Percentiles rank a stretch among this genome's conserved stretches.
Evolutionary conservation across 106 monocot species (phyloP).

Genomic region (Allium cepa): DNA sequence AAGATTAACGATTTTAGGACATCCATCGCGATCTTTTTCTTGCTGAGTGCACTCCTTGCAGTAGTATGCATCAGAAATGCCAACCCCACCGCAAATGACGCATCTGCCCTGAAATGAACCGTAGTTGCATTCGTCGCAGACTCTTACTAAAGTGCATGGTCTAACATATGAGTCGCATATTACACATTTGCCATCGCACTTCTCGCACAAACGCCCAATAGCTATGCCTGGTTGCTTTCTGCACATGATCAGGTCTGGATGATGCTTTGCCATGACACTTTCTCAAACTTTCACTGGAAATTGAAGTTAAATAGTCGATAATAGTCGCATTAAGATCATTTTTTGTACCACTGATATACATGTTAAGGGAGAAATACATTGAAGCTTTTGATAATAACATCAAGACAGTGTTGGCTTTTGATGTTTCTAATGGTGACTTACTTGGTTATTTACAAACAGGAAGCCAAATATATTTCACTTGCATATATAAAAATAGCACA

Average conservation of each 20-base stretch:
- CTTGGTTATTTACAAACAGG: too few relatives aligned
- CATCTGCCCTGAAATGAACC: constrained; percentile 65
- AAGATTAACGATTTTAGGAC: constrained; percentile 84
- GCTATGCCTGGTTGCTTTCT: constrained; percentile 73
- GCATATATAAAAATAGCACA: too few relatives aligned
- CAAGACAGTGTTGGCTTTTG: too few relatives aligned
- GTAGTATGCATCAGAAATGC: constrained; percentile 78
- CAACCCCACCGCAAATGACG: constrained; percentile 78
- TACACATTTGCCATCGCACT: constrained; percentile 66
- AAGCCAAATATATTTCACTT: too few relatives aligned
- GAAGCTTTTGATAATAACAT: too few relatives aligned
- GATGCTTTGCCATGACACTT: constrained; percentile 60
- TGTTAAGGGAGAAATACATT: too few relatives aligned
- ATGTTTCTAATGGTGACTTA: too few relatives aligned
- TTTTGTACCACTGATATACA: too few relatives aligned
- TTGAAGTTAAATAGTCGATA: too few relatives aligned
- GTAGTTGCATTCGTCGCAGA: constrained; percentile 75
- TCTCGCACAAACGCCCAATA: constrained; percentile 74
- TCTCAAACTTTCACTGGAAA: too few relatives aligned
- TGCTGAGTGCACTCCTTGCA: constrained; percentile 83
- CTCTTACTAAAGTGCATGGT: constrained; percentile 63
- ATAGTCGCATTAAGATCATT: too few relatives aligned
- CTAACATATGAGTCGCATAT: constrained; percentile 71
- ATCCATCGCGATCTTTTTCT: constrained; percentile 83
- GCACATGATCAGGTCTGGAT: constrained; percentile 79